Percentiles rank a stretch among this genome's conserved stretches.
These are phyloP conservation scores for Sphaerulina vaccinii DNA, from an alignment of 2,329 filamentous ascomycete genomes.

Conservation along the genomic window DNA sequence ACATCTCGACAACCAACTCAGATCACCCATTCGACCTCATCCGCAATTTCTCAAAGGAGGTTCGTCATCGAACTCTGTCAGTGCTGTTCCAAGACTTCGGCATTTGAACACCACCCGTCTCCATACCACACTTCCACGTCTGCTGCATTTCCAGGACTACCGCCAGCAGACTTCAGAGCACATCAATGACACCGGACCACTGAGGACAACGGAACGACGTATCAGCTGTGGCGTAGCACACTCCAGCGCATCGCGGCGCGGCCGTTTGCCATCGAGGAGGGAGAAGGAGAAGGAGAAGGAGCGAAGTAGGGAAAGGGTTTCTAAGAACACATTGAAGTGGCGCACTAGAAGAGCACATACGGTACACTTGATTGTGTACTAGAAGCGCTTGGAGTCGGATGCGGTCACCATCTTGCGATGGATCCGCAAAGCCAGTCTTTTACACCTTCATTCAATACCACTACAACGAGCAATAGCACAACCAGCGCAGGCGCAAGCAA, in stretches of 20 bases:
- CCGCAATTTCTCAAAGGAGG: too few species aligned
- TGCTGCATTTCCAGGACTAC: not conserved
- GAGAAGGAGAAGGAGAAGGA: constrained; percentile 16
- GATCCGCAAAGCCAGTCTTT: constrained; percentile 63
- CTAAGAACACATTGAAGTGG: not conserved
- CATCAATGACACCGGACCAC: not conserved
- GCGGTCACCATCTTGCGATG: constrained; percentile 44
- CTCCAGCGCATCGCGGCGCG: constrained; percentile 18
- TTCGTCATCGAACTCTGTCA: too few species aligned
- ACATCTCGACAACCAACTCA: too few species aligned
- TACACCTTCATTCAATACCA: constrained; percentile 48
- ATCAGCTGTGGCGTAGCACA: constrained; percentile 21
- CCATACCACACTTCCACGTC: not conserved
- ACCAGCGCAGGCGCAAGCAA: constrained; percentile 41
- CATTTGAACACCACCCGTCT: too few species aligned
- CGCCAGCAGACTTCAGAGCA: not conserved
- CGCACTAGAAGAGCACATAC: not conserved
- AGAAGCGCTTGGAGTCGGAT: constrained; percentile 19
- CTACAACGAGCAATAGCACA: constrained; percentile 12
- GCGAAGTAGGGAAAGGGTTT: not conserved
- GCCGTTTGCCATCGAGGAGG: constrained; percentile 17
- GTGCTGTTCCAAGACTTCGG: too few species aligned
- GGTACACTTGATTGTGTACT: not conserved
- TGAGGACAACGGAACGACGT: too few species aligned
- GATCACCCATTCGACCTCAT: too few species aligned